phyloP scores from a whole-genome alignment of 176 grass and related monocot species.

The Zea luxurians region DNA sequence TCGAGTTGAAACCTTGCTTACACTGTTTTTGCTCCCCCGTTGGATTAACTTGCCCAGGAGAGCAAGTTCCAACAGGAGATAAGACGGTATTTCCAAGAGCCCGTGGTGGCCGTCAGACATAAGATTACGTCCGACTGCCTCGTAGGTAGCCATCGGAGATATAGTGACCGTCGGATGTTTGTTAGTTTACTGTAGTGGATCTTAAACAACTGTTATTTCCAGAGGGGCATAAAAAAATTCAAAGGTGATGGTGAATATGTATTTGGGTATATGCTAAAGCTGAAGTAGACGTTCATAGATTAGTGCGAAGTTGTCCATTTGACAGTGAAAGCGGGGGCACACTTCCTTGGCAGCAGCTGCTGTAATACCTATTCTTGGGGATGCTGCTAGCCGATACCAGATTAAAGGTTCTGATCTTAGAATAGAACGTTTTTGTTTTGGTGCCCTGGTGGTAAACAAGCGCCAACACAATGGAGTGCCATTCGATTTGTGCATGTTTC shows the following conservation, averaged over 20 bases:
- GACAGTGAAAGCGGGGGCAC: slow-evolving; percentile 79
- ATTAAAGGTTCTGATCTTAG: slow-evolving; percentile 91
- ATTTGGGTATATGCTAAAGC: slow-evolving; percentile 90
- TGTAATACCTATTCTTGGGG: slow-evolving; percentile 88
- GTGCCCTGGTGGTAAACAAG: slow-evolving; percentile 88
- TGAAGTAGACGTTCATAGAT: slow-evolving; percentile 81
- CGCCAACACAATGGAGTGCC: slow-evolving; percentile 85
- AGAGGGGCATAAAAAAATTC: slow-evolving; percentile 92
- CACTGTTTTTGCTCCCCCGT: too few species aligned
- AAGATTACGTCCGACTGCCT: too few species aligned
- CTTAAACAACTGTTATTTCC: slow-evolving; percentile 33
- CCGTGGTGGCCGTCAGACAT: too few species aligned
- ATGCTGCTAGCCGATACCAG: slow-evolving; percentile 64
- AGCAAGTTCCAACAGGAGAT: too few species aligned
- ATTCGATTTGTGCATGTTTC: slow-evolving; percentile 91
- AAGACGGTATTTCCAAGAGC: too few species aligned
- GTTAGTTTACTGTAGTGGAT: too few species aligned
- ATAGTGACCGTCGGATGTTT: too few species aligned
- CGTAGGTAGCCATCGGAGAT: too few species aligned
- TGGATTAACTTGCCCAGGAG: too few species aligned
- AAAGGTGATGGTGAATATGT: slow-evolving; percentile 87
- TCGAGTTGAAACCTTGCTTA: too few species aligned
- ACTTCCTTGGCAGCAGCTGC: slow-evolving; percentile 94
- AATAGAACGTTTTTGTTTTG: slow-evolving; percentile 79
- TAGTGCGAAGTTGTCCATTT: slow-evolving; percentile 93